Conservation (phyloP, 2,329 filamentous ascomycete genomes). For the Epichloe elymi region DNA sequence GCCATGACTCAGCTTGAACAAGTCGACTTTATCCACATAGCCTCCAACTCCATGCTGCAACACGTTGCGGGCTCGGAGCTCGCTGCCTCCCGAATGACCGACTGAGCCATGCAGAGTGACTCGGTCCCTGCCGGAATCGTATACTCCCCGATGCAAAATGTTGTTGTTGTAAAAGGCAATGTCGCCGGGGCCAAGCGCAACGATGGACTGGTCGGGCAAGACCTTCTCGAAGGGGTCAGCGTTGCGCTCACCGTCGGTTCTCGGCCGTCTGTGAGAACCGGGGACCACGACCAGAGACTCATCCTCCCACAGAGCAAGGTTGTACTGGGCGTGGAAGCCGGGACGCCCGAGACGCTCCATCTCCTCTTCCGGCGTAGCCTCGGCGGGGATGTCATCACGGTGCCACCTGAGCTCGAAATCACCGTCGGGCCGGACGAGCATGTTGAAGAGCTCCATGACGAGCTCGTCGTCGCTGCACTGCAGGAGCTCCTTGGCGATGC, state of each 20-base stretch:
- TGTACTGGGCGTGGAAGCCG: constrained; percentile 74
- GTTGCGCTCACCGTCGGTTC: constrained; percentile 55
- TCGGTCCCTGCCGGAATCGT: constrained; percentile 43
- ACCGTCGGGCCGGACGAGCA: constrained; percentile 59
- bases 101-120: constrained; percentile 64
- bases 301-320: constrained; percentile 68
- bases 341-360: constrained; percentile 42
- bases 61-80: constrained; percentile 53
- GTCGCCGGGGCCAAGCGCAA: constrained; percentile 59
- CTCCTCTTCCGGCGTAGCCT: constrained; percentile 55
- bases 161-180: constrained; percentile 80
- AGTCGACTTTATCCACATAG: constrained; percentile 49
- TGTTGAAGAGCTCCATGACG: constrained; percentile 80
- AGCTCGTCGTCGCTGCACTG: constrained; percentile 44
- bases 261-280: constrained; percentile 56
- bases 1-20: constrained; percentile 31
- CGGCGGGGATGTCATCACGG: constrained; percentile 65
- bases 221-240: constrained; percentile 51
- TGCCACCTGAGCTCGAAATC: constrained; percentile 76
- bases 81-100: constrained; percentile 43
- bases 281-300: constrained; percentile 63
- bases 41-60: constrained; percentile 59
- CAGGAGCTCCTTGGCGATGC: constrained; percentile 52
- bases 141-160: constrained; percentile 63
- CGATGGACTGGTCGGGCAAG: constrained; percentile 51